phyloP scores from a whole-genome alignment of 2,329 filamentous ascomycete genomes.

The Chaetothyriales sp. region DNA sequence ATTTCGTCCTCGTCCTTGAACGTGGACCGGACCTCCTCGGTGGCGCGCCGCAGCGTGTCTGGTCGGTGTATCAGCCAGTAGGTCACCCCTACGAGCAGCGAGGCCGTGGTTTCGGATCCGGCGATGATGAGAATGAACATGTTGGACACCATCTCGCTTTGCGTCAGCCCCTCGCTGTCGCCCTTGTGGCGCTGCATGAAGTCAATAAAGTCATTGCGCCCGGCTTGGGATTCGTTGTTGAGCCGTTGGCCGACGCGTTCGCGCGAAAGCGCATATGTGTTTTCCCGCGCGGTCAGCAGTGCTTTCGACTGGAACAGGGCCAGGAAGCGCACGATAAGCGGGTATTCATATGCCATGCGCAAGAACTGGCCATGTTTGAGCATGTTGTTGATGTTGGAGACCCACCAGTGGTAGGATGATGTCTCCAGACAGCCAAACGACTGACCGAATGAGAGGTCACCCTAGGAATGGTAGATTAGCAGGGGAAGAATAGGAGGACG shows the following conservation, averaged over 20 bases:
- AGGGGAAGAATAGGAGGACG: background rate
- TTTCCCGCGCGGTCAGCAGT: background rate
- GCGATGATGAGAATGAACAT: conserved; percentile 12
- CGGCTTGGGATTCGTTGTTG: conserved; percentile 1
- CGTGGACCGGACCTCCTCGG: conserved; percentile 17
- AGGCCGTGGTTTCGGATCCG: conserved; percentile 18
- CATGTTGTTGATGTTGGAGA: conserved; percentile 17
- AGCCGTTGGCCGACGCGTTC: conserved; percentile 1
- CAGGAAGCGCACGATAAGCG: background rate
- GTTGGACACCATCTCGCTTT: conserved; percentile 11
- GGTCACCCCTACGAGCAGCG: conserved; percentile 11
- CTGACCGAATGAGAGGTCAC: conserved; percentile 22
- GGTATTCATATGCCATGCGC: background rate
- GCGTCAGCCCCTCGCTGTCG: conserved; percentile 9
- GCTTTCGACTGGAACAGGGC: background rate
- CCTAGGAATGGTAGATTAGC: conserved; percentile 1
- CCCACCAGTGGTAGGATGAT: conserved; percentile 20
- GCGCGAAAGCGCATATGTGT: background rate
- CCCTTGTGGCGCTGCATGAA: conserved; percentile 7
- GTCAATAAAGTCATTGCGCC: conserved; percentile 9
- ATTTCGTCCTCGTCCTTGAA: conserved; percentile 20
- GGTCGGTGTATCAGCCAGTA: conserved; percentile 18
- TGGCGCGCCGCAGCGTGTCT: conserved; percentile 13
- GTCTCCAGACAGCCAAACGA: conserved; percentile 20
- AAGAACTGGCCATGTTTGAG: background rate